Evolutionary conservation across 2,329 filamentous ascomycete species (phyloP), one percentile per base, ranked within the genome.

Genomic region (Diaporthe nobilis): DNA sequence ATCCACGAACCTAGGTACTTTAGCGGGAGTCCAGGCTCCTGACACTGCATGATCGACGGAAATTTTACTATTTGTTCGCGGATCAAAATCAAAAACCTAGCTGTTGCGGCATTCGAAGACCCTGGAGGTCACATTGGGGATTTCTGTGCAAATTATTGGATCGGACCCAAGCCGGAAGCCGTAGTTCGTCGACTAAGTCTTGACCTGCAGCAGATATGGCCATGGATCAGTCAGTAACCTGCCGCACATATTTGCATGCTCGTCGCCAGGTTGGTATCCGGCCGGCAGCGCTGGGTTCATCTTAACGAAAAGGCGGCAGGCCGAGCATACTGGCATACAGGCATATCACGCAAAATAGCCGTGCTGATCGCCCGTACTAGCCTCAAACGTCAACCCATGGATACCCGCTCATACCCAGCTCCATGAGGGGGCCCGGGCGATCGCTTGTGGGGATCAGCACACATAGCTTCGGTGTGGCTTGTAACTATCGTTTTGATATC

Each of bases 271-370:
- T 15, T 51, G 63, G 44, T 25, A 9, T 51, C 63, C 44, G 63
- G 63, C 63, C 63, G 28, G 65, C 65, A 53, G 22, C 28, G 31
- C 0, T 15, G 34, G 34, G 31, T 20, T 39, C 13, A 37, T 28
- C 7, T 53, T 22, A 12, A 53, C n/a, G 39, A 53, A 65, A 34
- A 53, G 3, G 17, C 60, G 60, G 39, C 60, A 65, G 60, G 47
- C 65, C 65, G 25, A 76, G 44, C 79, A 81, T 81, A 37, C 65
- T n/a, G 75, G 31, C 79, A 81, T 81, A 37, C 65, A 25, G 75
- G 44, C 79, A 81, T 81, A 39, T 39, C 47, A 68, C 31, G 22
- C 28, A 12, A 39, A 53, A 12, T 28, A 51, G 47, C 47, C 28
- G 13, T 53, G 31, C 31, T 51, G 44, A 53, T 53, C 47, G 15